Base-by-base conservation (phyloP, 202 grass and related monocot species). In the Carex sylvatica region DNA sequence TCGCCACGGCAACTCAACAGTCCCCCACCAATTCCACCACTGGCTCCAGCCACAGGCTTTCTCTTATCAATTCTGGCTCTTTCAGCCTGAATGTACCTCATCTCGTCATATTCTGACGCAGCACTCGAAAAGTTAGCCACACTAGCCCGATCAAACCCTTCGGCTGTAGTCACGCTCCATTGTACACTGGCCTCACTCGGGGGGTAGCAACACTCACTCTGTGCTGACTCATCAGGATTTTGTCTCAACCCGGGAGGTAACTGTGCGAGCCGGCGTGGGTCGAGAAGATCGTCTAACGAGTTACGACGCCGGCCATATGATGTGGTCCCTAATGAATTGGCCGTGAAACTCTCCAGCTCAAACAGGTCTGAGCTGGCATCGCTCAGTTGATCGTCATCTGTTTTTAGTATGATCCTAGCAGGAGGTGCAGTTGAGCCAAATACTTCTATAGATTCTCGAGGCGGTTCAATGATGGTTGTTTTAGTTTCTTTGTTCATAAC, bases 331-430 rank as follows among this genome's bases (percentile, higher is more conserved):
- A 67, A 82, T 2, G 79, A 82, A 82, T 82, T 82, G 40, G 22
- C 62, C 13, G 56, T 74, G 20, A 87, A 78, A 35, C 61, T 87
- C 40, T 87, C 85, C 18, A 87, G 61, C 59, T 87, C 85, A 82
- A 87, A 87, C 20, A 87, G 79, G 59, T 87, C 85, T 74, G 85
- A 87, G 85, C 85, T 87, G 9, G 80, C 20, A 66, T 87, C 85
- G 30, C 85, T 87, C 31, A 82, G 63, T 67, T 82, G 42, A 35
- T 82, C 79, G 9, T 82, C 79, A n/a, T 82, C 79, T 16, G 79
- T 46, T 54, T 82, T 82, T 35, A 82, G 38, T 65, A 68, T 67
- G 79, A 82, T 82, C 47, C 79, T 66, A 52, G 56, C 7, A 4
- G 61, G 58, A 65, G 79, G 44, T 68, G 62, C 55, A 26, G 22